Conservation (phyloP, 352 stramenopile genomes). For the Phytophthora podocarpi region DNA sequence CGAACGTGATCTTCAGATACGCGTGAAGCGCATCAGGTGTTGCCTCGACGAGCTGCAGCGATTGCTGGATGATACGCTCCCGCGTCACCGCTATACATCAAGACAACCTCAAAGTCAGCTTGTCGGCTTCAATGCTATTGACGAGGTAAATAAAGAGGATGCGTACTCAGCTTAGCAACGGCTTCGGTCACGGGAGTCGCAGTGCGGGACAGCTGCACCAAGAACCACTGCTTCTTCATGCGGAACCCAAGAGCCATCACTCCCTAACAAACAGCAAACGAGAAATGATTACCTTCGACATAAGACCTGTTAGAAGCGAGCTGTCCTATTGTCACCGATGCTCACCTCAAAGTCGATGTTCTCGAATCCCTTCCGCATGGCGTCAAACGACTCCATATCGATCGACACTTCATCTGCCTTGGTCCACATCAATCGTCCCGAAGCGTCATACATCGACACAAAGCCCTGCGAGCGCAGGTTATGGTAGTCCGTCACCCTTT, state of each 20-base stretch:
- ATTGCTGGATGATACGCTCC: slow-evolving; percentile 64
- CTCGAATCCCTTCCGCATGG: slow-evolving; percentile 37
- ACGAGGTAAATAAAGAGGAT: background rate
- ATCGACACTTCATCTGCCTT: slow-evolving; percentile 68
- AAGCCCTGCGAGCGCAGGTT: slow-evolving; percentile 70
- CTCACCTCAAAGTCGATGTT: slow-evolving; percentile 65
- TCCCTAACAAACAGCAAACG: slow-evolving; percentile 32
- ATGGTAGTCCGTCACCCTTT: slow-evolving; percentile 65
- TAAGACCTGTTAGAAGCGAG: no score
- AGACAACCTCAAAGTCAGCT: slow-evolving; percentile 4
- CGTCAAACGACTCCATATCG: slow-evolving; percentile 70
- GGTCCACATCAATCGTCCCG: slow-evolving; percentile 58
- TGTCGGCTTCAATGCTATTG: background rate
- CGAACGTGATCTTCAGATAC: slow-evolving; percentile 75
- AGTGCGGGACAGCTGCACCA: slow-evolving; percentile 69
- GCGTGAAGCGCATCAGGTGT: slow-evolving; percentile 56
- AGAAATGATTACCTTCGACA: background rate
- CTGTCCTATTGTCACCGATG: background rate
- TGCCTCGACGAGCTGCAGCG: slow-evolving; percentile 46
- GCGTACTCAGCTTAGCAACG: slow-evolving; percentile 66
- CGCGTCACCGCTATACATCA: slow-evolving; percentile 48
- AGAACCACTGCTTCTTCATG: slow-evolving; percentile 86
- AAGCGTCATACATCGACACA: slow-evolving; percentile 70
- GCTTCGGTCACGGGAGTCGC: slow-evolving; percentile 67
- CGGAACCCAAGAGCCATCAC: slow-evolving; percentile 82